Conservation (phyloP, 2,329 filamentous ascomycete species). For the Fusarium armeniacum region DNA sequence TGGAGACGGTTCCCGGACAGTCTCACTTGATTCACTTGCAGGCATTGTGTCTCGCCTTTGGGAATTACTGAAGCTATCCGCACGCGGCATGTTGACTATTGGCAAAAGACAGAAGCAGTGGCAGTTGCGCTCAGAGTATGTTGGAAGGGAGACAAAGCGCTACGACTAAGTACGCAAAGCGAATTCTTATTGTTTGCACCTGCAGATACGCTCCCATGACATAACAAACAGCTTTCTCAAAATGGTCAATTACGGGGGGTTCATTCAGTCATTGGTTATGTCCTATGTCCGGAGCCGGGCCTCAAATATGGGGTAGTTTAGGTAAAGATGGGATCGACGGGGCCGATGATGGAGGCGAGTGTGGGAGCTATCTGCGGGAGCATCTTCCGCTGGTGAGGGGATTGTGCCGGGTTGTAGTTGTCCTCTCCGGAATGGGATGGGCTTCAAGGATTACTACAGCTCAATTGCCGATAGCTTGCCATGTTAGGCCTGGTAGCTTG, state of each 20-base stretch:
- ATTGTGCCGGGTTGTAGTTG: slow-evolving; percentile 17
- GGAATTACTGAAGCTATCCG: slow-evolving; percentile 36
- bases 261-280: slow-evolving; percentile 36
- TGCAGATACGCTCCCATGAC: slow-evolving; percentile 39
- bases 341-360: slow-evolving; percentile 36
- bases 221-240: slow-evolving; percentile 30
- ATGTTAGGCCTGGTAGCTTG: slow-evolving; percentile 27
- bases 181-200: slow-evolving; percentile 20
- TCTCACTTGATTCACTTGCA: slow-evolving; percentile 49
- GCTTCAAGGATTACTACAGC: slow-evolving; percentile 16
- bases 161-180: slow-evolving; percentile 23
- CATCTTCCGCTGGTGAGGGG: slow-evolving; percentile 15
- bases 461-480: slow-evolving; percentile 34
- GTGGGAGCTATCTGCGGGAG: slow-evolving; percentile 29
- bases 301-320: slow-evolving; percentile 40
- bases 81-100: slow-evolving; percentile 24
- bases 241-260: slow-evolving; percentile 22
- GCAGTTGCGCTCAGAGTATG: slow-evolving; percentile 6
- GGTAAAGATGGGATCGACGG: slow-evolving; percentile 33
- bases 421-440: slow-evolving; percentile 20
- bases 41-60: slow-evolving; percentile 40
- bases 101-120: slow-evolving; percentile 1
- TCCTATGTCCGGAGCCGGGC: slow-evolving; percentile 45
- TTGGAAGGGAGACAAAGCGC: slow-evolving; percentile 21
- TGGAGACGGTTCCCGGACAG: slow-evolving; percentile 47